These are phyloP conservation scores for Megacollybia marginata DNA, from an alignment of 768 basidiomycete species.

Conservation along the genomic window DNA sequence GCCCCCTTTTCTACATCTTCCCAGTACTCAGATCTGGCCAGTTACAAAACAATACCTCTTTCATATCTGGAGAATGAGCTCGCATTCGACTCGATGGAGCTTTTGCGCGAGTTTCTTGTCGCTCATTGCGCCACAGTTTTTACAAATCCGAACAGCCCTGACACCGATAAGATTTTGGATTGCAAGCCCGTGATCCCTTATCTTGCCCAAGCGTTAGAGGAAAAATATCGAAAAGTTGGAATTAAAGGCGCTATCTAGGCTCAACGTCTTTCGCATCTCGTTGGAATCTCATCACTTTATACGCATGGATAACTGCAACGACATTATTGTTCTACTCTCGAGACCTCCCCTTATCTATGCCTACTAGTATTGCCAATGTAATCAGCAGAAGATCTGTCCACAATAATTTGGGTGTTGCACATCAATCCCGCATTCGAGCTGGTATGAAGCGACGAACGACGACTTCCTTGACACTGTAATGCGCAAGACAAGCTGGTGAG, in stretches of 20 bases:
- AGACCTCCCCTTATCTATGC: no score
- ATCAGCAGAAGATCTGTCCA: no score
- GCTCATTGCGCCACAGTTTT: constrained; percentile 64
- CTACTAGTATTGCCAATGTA: no score
- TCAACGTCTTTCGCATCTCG: neutral
- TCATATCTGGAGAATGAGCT: constrained; percentile 74
- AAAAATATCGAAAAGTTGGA: constrained; percentile 79
- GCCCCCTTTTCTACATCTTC: constrained; percentile 23
- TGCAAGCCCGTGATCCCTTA: constrained; percentile 55
- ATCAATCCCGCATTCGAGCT: constrained; percentile 84
- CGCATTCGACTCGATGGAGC: constrained; percentile 65
- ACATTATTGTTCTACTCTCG: no score
- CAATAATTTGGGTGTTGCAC: neutral
- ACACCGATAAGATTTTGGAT: constrained; percentile 60
- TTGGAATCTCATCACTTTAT: no score
- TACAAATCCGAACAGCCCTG: constrained; percentile 53
- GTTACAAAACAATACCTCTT: constrained; percentile 78
- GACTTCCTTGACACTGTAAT: constrained; percentile 82
- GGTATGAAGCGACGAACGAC: constrained; percentile 81
- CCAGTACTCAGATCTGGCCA: constrained; percentile 23
- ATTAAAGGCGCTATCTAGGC: constrained; percentile 86
- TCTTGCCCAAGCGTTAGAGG: constrained; percentile 62
- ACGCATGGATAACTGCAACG: no score
- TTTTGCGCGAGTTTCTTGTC: constrained; percentile 61
- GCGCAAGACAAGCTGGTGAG: constrained; percentile 67